A percentile compares a stretch with the other conserved stretches of the same genome.
These are phyloP conservation scores for Aristolochia californica DNA, from an alignment of 164 flowering plant genomes.

Conservation along the genomic window DNA sequence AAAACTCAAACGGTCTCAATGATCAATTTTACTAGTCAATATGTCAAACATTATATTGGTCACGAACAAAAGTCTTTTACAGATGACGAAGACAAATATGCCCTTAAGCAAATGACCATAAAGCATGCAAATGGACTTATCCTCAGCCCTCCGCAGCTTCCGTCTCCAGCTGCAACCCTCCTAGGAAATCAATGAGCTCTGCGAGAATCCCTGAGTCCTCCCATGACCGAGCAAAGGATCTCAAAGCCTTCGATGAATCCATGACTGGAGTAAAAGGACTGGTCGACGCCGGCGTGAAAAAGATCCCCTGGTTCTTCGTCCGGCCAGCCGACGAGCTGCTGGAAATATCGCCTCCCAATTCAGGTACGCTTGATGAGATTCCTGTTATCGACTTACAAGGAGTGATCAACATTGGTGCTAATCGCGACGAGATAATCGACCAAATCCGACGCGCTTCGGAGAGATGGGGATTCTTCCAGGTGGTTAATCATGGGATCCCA, in stretches of 20 bases:
- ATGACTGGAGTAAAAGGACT: constrained; percentile 18
- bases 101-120: too few species aligned
- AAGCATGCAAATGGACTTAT: too few species aligned
- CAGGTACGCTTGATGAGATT: not conserved
- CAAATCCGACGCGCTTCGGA: constrained; percentile 21
- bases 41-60: too few species aligned
- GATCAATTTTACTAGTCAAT: too few species aligned
- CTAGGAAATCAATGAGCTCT: too few species aligned
- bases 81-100: too few species aligned
- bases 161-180: too few species aligned
- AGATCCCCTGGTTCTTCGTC: constrained; percentile 12
- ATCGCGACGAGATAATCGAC: constrained; percentile 9
- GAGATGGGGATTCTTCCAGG: constrained; percentile 45
- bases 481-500: constrained; percentile 48
- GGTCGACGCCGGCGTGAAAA: constrained; percentile 8
- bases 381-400: constrained; percentile 29
- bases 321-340: constrained; percentile 1
- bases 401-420: not conserved
- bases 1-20: too few species aligned
- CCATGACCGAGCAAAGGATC: constrained; percentile 8
- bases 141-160: too few species aligned
- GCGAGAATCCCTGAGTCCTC: too few species aligned
- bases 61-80: too few species aligned
- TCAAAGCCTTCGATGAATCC: constrained; percentile 12
- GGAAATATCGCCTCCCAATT: not conserved